Base-by-base conservation (phyloP, 2,329 filamentous ascomycete genomes). In the Pseudocercospora ulei region DNA sequence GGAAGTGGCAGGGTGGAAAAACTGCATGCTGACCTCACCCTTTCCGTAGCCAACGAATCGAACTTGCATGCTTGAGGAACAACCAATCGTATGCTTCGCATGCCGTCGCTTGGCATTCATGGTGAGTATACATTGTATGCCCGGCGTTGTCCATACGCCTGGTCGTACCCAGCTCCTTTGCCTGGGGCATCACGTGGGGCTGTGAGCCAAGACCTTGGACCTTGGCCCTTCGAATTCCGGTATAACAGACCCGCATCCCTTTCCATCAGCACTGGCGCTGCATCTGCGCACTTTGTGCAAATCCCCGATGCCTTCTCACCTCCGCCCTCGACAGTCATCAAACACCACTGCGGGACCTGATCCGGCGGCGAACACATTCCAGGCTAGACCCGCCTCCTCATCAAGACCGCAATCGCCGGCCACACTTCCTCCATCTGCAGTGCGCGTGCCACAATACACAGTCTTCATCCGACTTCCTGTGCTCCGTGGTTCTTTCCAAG, bases 391-490 rank as follows among this genome's bases (percentile, higher is more conserved):
- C n/a, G 35, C 29, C 31, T 31, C 35, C 31, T 47, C 47, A 42
- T 44, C 46, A 38, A 43, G 46, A 42, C 43, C 43, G 26, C 28
- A 28, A 12, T 41, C 37, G 26, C 46, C 46, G 19, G 27, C 33
- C 7, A 34, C 33, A 11, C 38, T 29, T 37, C 23, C 19, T 5
- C 31, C 30, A 19, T 34, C 18, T 12, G 33, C 38, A 17, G 38
- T 38, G 12, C 36, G 35, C 7, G 14, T 23, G n/a, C 36, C 47
- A 13, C 67, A 67, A 38, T 73, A 64, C 59, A 93, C 83, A 8
- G 78, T 93, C 43, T 83, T 93, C 55, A 75, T 98, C 48, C 75
- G 87, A 47, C 73, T 96, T n/a, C 90, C 90, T 14, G 92, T 94
- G 56, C 75, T 80, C 22, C 75, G 90, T 40, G 81, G 82, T 25